Base-by-base conservation (phyloP, 768 basidiomycete species). In the Serendipita sp. region DNA sequence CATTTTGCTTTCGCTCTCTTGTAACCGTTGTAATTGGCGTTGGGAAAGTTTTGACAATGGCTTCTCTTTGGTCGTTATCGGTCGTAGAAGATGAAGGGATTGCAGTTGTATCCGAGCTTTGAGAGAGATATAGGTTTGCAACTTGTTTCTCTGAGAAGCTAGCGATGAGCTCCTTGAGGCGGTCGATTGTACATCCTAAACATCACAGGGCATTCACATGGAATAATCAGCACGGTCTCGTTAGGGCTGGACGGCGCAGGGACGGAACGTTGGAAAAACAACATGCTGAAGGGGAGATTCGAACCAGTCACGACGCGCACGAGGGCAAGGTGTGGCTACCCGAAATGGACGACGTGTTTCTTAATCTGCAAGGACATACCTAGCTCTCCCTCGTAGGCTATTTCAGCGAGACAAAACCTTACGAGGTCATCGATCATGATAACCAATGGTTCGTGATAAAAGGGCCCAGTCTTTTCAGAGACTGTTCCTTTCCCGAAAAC, bases 321-420 rank as follows among this genome's bases (percentile, higher is more conserved):
- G 23, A 23, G 23, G 23, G 23, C 23, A 23, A 18, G 44, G 11
- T 11, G 44, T 46, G 44, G 44, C 44, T 46, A 18, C 18, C 62
- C n/a, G 18, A 8, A 45, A 11, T 15, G 44, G 45, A 51, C 11
- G 36, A 30, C 13, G 28, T n/a, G 44, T 11, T 32, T 23, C 11
- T 18, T 32, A 16, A 64, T 18, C 35, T 44, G 63, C 66, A 67
- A 68, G 65, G 54, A 81, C 86, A 77, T 73, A 93, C 91, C 91
- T 47, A 90, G 78, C 72, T 93, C 89, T 3, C 91, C 91, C 70
- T 93, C 91, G 74, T 92, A 93, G 3, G 92, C 83, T 35, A 95
- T 78, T 73, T 95, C 90, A 44, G 86, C 85, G 41, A 92, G 79
- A 71, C 88, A 88, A 72, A 91, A 85, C 70, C 86, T 85, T 44